Percentiles rank a stretch among this genome's conserved stretches.
These are phyloP conservation scores for Oenanthe sinensis DNA, from an alignment of 129 eudicot species.

Conservation along the genomic window DNA sequence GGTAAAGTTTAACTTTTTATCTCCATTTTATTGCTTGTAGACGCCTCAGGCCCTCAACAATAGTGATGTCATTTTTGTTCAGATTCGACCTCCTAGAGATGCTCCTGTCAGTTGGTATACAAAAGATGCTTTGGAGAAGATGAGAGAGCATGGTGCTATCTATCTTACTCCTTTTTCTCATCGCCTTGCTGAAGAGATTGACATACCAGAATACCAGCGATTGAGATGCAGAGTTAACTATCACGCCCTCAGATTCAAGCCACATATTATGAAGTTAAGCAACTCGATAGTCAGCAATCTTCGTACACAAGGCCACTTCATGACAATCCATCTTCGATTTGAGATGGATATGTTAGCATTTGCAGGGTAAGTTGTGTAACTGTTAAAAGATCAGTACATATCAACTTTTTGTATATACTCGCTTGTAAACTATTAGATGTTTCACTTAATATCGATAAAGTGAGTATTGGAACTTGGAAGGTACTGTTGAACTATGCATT, in stretches of 20 bases:
- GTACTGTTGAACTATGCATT: no score
- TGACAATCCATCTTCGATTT: slow-evolving; percentile 97
- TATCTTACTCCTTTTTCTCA: slow-evolving; percentile 93
- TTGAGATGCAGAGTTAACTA: slow-evolving; percentile 95
- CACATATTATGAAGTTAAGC: slow-evolving; percentile 83
- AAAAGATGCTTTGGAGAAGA: slow-evolving; percentile 60
- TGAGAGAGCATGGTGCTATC: slow-evolving; percentile 93
- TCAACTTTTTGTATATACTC: not conserved
- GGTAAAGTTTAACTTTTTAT: slow-evolving; percentile 24
- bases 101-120: slow-evolving; percentile 87
- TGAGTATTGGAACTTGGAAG: not conserved
- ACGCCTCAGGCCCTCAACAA: slow-evolving; percentile 4
- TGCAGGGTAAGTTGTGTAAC: slow-evolving; percentile 61
- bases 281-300: slow-evolving; percentile 68
- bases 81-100: slow-evolving; percentile 92
- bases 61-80: slow-evolving; percentile 3
- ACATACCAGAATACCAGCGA: slow-evolving; percentile 84
- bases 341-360: slow-evolving; percentile 98
- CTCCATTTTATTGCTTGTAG: not conserved
- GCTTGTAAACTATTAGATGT: not conserved
- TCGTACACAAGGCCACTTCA: slow-evolving; percentile 85
- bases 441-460: not conserved
- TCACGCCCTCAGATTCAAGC: slow-evolving; percentile 88
- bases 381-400: not conserved
- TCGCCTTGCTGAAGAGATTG: slow-evolving; percentile 86